Evolutionary conservation across 1,139 yeast species (phyloP).

Genomic region (Wickerhamomyces sp.): DNA sequence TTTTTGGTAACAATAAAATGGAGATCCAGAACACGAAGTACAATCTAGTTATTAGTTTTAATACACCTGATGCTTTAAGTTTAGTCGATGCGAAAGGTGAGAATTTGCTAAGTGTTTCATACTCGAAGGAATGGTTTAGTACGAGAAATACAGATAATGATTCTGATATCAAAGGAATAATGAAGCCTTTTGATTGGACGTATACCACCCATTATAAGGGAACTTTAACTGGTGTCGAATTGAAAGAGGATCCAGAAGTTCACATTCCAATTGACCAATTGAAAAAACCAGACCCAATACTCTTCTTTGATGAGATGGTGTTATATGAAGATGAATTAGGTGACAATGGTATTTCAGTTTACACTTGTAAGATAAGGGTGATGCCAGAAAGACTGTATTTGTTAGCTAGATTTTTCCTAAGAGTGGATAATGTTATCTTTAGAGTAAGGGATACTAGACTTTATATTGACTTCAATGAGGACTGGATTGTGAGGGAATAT

Average conservation of each 20-base stretch:
- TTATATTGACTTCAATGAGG: conserved; percentile 70
- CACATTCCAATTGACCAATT: conserved; percentile 68
- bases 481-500: conserved; percentile 68
- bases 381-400: conserved; percentile 79
- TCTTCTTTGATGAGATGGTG: conserved; percentile 84
- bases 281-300: conserved; percentile 74
- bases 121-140: conserved; percentile 84
- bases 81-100: conserved; percentile 50
- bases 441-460: conserved; percentile 82
- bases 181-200: conserved; percentile 95
- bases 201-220: conserved; percentile 82
- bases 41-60: conserved; percentile 54
- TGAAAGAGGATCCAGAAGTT: conserved; percentile 25
- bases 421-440: conserved; percentile 87
- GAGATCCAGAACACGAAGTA: conserved; percentile 37
- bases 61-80: conserved; percentile 77
- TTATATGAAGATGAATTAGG: conserved; percentile 93
- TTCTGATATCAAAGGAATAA: conserved; percentile 32
- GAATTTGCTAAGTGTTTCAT: conserved; percentile 64
- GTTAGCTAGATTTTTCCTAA: conserved; percentile 70
- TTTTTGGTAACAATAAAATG: conserved; percentile 85
- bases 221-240: conserved; percentile 28
- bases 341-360: conserved; percentile 85
- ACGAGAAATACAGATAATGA: conserved; percentile 43
- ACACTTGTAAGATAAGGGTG: conserved; percentile 78